Conservation (phyloP, 805 yeast genomes). For the Kuraishia cidri region DNA sequence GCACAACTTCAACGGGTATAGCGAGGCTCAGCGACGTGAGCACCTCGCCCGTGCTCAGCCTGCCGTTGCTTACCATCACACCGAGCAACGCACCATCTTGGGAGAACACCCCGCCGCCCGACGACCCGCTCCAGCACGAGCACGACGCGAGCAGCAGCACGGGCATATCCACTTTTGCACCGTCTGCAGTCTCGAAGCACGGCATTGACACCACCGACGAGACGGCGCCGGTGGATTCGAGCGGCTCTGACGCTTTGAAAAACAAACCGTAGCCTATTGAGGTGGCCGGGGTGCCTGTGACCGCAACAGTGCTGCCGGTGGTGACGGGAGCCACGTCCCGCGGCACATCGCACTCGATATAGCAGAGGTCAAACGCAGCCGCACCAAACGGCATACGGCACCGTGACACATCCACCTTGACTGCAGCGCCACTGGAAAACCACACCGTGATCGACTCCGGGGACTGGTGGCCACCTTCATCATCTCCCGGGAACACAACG, state of each 20-base stretch:
- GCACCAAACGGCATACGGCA: neutral
- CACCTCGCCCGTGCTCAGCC: constrained; percentile 10
- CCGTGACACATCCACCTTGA: neutral
- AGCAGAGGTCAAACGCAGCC: neutral
- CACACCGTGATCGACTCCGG: neutral
- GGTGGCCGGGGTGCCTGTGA: constrained; percentile 16
- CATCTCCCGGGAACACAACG: neutral
- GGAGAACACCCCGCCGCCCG: constrained; percentile 34
- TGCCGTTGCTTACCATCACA: constrained; percentile 32
- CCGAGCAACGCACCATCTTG: constrained; percentile 23
- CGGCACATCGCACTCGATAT: neutral
- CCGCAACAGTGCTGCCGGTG: neutral
- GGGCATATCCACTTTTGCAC: constrained; percentile 3
- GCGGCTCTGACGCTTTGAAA: constrained; percentile 17
- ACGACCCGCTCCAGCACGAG: constrained; percentile 42
- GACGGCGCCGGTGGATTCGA: constrained; percentile 23
- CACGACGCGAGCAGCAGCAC: constrained; percentile 26
- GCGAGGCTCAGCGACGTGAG: constrained; percentile 9
- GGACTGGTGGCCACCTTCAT: too few species aligned
- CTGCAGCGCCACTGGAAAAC: neutral
- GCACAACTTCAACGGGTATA: constrained; percentile 10
- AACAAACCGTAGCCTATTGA: constrained; percentile 33
- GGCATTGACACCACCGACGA: constrained; percentile 14
- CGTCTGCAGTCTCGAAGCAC: too few species aligned
- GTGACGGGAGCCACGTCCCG: neutral